A percentile compares a stretch with the other conserved stretches of the same genome.
Evolutionary conservation across 2,329 filamentous ascomycete species (phyloP).

Genomic region (Talaromyces funiculosus): DNA sequence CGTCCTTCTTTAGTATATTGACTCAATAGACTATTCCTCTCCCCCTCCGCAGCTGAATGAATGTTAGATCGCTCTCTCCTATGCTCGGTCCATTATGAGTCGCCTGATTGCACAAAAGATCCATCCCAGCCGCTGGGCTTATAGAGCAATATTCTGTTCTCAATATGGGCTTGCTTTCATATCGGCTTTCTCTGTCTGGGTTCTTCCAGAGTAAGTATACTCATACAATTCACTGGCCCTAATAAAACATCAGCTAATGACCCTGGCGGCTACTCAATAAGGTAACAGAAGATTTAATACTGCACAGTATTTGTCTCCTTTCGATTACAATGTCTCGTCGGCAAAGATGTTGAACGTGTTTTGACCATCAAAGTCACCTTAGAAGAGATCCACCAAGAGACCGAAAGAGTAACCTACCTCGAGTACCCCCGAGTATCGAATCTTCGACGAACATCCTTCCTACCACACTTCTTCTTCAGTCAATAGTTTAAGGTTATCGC

Average conservation of each 20-base stretch:
- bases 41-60: slow-evolving; percentile 31
- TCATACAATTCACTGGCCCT: background rate
- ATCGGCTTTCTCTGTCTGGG: slow-evolving; percentile 21
- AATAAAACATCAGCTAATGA: background rate
- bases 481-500: slow-evolving; percentile 32
- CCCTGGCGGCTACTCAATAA: background rate
- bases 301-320: background rate
- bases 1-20: background rate
- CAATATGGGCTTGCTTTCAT: slow-evolving; percentile 40
- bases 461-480: slow-evolving; percentile 32
- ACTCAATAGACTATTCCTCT: slow-evolving; percentile 31
- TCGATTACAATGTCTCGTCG: background rate
- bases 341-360: background rate
- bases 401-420: slow-evolving; percentile 33
- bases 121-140: slow-evolving; percentile 38
- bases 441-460: slow-evolving; percentile 39
- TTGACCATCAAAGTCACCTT: background rate
- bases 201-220: background rate
- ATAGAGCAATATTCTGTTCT: slow-evolving; percentile 37
- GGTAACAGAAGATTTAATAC: background rate
- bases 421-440: slow-evolving; percentile 40
- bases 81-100: slow-evolving; percentile 37
- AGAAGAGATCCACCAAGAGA: slow-evolving; percentile 22
- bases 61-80: slow-evolving; percentile 37
- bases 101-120: slow-evolving; percentile 34